Percentiles rank a stretch among this genome's conserved stretches.
Conservation (phyloP, 768 basidiomycete species). For the Clitopilus hobsonii region DNA sequence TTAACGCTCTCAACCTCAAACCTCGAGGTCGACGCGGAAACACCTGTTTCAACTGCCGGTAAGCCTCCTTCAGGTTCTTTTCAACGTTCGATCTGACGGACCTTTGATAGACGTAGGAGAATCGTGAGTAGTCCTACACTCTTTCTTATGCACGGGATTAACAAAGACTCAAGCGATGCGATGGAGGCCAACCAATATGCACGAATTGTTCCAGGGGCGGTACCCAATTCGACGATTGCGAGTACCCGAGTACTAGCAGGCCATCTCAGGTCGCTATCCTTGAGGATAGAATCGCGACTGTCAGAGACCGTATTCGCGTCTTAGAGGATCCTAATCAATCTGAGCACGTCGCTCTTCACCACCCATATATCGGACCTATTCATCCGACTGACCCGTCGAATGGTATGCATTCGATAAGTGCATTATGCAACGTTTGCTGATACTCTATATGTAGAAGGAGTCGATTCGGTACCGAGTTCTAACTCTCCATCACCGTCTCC, state of each 20-base stretch:
- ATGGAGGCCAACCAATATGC: not conserved
- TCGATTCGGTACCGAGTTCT: not conserved
- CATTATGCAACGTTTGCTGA: not conserved
- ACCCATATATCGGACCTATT: not conserved
- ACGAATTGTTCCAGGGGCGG: not conserved
- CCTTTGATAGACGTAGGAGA: not conserved
- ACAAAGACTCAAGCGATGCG: not conserved
- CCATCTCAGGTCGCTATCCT: not conserved
- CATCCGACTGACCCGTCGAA: not conserved
- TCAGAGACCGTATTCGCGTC: not conserved
- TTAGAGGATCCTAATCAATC: not conserved
- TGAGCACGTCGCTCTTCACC: not conserved
- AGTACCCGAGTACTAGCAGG: not conserved
- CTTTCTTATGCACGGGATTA: not conserved
- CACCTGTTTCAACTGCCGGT: not conserved
- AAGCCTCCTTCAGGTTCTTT: not conserved
- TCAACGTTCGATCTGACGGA: not conserved
- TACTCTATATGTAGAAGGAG: not conserved
- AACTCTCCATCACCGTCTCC: not conserved
- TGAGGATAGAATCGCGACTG: not conserved
- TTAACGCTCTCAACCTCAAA: not conserved
- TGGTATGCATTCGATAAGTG: not conserved
- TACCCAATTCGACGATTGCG: not conserved
- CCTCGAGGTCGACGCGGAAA: not conserved
- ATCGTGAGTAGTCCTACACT: not conserved